Percentiles rank a stretch among this genome's conserved stretches.
These are phyloP conservation scores for Angomonas deanei DNA, from an alignment of 208 protist genomes.

Conservation along the genomic window DNA sequence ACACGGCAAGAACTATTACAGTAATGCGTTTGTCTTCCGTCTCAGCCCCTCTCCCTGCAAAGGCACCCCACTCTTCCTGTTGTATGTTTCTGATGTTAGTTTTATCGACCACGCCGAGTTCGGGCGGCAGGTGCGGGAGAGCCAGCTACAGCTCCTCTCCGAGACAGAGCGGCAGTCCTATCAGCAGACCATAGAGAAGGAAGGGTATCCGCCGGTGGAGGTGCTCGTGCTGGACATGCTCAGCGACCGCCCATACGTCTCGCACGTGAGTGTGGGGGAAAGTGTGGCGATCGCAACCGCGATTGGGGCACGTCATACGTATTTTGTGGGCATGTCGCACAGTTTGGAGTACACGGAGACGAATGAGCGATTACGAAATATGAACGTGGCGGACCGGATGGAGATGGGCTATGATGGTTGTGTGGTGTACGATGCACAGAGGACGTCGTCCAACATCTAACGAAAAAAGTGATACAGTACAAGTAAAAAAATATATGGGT, in stretches of 20 bases:
- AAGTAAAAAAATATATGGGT: neutral
- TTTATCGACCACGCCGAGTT: constrained; percentile 18
- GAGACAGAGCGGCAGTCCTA: neutral
- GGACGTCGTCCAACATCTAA: neutral
- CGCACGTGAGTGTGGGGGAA: constrained; percentile 35
- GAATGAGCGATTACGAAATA: constrained; percentile 14
- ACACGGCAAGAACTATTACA: constrained; percentile 40
- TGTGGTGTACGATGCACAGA: constrained; percentile 19
- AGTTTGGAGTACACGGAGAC: constrained; percentile 27
- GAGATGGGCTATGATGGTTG: constrained; percentile 48
- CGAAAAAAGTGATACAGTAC: neutral
- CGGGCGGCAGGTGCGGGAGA: constrained; percentile 17
- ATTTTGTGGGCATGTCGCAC: constrained; percentile 63
- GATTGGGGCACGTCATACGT: constrained; percentile 35
- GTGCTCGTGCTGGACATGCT: constrained; percentile 55
- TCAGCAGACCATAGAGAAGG: neutral
- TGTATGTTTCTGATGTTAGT: constrained; percentile 61
- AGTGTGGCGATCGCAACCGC: constrained; percentile 21
- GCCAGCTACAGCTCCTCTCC: constrained; percentile 7
- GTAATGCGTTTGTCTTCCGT: constrained; percentile 47
- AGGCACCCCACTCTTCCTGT: constrained; percentile 12
- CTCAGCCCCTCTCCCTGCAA: constrained; percentile 6
- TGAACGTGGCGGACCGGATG: constrained; percentile 27
- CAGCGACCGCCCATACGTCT: constrained; percentile 23
- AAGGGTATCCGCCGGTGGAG: constrained; percentile 6